These are phyloP conservation scores for Tuber melanosporum DNA, from an alignment of 495 filamentous ascomycete species.

Conservation along the genomic window DNA sequence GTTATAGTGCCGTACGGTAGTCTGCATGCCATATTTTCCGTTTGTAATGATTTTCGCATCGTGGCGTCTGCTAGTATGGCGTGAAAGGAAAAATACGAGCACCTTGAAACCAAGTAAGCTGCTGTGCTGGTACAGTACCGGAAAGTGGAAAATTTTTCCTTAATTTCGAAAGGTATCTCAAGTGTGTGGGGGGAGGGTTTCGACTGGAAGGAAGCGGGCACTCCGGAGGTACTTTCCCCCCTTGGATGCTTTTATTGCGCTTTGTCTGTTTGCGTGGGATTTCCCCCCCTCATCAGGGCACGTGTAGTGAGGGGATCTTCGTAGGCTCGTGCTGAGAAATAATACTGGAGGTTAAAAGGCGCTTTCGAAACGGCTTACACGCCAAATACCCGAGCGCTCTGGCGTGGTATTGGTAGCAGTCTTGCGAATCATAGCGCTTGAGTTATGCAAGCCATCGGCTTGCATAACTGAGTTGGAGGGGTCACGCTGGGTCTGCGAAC, in stretches of 20 bases:
- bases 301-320: neutral
- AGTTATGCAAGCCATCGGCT: neutral
- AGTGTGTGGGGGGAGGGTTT: neutral
- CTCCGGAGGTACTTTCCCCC: neutral
- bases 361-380: neutral
- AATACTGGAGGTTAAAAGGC: neutral
- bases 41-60: neutral
- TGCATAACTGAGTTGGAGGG: neutral
- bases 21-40: neutral
- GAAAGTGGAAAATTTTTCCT: neutral
- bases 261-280: neutral
- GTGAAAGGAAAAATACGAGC: neutral
- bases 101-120: neutral
- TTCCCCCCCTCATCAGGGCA: neutral
- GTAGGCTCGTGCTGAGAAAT: neutral
- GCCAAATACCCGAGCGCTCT: neutral
- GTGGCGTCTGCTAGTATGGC: neutral
- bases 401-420: neutral
- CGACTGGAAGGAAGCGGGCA: neutral
- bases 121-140: neutral
- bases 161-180: neutral
- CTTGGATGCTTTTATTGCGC: neutral
- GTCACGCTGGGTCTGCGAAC: neutral
- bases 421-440: neutral
- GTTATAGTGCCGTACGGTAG: neutral